These are phyloP conservation scores for Mycosarcoma mackinlayi DNA, from an alignment of 1,284 basidiomycete species.

Conservation along the genomic window DNA sequence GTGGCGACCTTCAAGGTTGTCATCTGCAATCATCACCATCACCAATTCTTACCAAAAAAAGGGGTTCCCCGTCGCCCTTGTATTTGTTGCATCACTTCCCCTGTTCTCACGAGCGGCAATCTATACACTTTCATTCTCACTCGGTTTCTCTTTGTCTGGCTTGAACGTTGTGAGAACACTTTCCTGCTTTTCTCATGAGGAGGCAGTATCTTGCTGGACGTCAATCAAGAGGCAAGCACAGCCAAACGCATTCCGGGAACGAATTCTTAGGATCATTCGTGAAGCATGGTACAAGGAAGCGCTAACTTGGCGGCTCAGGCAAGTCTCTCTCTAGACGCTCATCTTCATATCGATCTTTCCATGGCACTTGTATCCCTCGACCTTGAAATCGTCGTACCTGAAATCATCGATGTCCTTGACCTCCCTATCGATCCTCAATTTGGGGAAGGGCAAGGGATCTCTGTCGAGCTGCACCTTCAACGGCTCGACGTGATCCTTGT, in stretches of 20 bases:
- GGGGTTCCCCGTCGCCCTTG: conserved; percentile 10
- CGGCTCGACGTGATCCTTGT: conserved; percentile 89
- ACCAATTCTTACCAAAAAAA: conserved; percentile 21
- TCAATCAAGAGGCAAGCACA: too few species aligned
- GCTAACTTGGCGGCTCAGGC: too few species aligned
- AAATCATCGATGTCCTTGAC: conserved; percentile 84
- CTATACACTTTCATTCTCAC: conserved; percentile 5
- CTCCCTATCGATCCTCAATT: conserved; percentile 76
- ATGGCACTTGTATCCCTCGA: conserved; percentile 87
- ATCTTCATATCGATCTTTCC: conserved; percentile 95
- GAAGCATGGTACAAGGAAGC: too few species aligned
- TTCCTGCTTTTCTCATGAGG: background rate
- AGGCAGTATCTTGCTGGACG: too few species aligned
- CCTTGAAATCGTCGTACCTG: conserved; percentile 80
- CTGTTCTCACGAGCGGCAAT: conserved; percentile 8
- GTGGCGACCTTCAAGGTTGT: background rate
- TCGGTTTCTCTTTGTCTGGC: conserved; percentile 1
- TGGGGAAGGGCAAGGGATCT: conserved; percentile 85
- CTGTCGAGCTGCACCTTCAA: conserved; percentile 82
- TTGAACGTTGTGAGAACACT: too few species aligned
- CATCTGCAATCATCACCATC: conserved; percentile 5
- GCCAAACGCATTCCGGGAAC: too few species aligned
- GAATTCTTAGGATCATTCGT: too few species aligned
- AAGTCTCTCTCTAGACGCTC: conserved; percentile 76
- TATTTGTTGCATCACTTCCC: conserved; percentile 11